These are phyloP conservation scores for Penicillium cosmopolitanum DNA, from an alignment of 495 filamentous ascomycete genomes.

Conservation along the genomic window DNA sequence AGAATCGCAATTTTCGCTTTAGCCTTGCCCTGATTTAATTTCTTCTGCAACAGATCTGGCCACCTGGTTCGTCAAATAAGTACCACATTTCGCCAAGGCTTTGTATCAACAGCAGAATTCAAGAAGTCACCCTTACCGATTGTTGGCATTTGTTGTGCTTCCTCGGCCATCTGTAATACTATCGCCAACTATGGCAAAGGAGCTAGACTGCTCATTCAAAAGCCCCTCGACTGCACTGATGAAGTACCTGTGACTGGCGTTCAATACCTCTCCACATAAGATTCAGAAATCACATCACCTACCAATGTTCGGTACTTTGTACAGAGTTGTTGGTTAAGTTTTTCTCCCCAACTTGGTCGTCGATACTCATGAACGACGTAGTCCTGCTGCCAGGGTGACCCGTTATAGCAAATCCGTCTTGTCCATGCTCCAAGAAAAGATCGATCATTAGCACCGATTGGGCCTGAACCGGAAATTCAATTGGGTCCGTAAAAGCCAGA, in stretches of 20 bases:
- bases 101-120: too few species aligned
- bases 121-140: constrained; percentile 49
- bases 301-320: constrained; percentile 36
- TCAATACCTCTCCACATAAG: background rate
- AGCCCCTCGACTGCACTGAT: constrained; percentile 63
- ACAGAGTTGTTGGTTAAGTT: constrained; percentile 46
- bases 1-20: constrained; percentile 56
- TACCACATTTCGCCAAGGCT: background rate
- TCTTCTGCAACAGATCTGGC: constrained; percentile 66
- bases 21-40: constrained; percentile 52
- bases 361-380: constrained; percentile 57
- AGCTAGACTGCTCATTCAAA: constrained; percentile 42
- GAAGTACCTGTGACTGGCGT: constrained; percentile 53
- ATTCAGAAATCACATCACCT: background rate
- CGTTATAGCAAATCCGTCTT: constrained; percentile 60
- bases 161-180: constrained; percentile 75
- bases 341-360: constrained; percentile 54
- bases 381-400: constrained; percentile 72
- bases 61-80: constrained; percentile 43
- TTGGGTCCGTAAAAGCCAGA: constrained; percentile 64
- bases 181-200: constrained; percentile 69
- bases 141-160: constrained; percentile 65
- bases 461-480: constrained; percentile 54
- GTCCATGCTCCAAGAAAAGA: constrained; percentile 62
- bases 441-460: constrained; percentile 59